Conservation (phyloP, 352 stramenopile genomes). For the Pythium insidiosum region DNA sequence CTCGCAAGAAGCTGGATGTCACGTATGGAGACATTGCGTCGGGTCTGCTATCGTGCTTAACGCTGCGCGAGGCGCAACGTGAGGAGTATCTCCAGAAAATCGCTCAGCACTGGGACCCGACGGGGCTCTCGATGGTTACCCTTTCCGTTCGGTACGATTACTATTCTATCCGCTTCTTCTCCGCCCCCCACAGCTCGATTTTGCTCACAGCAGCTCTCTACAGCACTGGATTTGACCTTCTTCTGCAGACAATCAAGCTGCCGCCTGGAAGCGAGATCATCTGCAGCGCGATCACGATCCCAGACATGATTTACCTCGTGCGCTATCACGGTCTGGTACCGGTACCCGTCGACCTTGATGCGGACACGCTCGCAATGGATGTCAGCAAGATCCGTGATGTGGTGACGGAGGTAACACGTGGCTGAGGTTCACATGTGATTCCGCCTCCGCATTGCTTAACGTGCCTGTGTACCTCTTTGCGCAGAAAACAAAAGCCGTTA, state of each 20-base stretch:
- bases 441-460: too few relatives aligned
- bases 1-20: slow-evolving; percentile 77
- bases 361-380: slow-evolving; percentile 53
- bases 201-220: neutral
- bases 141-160: slow-evolving; percentile 59
- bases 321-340: slow-evolving; percentile 67
- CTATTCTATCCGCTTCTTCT: neutral
- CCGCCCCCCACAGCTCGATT: too few relatives aligned
- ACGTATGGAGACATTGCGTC: slow-evolving; percentile 61
- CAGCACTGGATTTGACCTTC: slow-evolving; percentile 77
- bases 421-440: too few relatives aligned
- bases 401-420: slow-evolving; percentile 44
- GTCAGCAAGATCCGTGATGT: slow-evolving; percentile 29
- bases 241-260: slow-evolving; percentile 71
- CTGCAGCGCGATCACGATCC: slow-evolving; percentile 79
- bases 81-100: slow-evolving; percentile 40
- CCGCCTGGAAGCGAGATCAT: slow-evolving; percentile 59
- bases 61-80: slow-evolving; percentile 48
- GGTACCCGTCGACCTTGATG: slow-evolving; percentile 61
- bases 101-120: slow-evolving; percentile 42
- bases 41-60: slow-evolving; percentile 44
- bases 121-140: slow-evolving; percentile 48
- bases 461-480: neutral
- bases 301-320: slow-evolving; percentile 79
- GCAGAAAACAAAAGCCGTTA: slow-evolving; percentile 52